Conservation (phyloP, 139 green algal genomes). For the Monoraphidium neglectum region DNA sequence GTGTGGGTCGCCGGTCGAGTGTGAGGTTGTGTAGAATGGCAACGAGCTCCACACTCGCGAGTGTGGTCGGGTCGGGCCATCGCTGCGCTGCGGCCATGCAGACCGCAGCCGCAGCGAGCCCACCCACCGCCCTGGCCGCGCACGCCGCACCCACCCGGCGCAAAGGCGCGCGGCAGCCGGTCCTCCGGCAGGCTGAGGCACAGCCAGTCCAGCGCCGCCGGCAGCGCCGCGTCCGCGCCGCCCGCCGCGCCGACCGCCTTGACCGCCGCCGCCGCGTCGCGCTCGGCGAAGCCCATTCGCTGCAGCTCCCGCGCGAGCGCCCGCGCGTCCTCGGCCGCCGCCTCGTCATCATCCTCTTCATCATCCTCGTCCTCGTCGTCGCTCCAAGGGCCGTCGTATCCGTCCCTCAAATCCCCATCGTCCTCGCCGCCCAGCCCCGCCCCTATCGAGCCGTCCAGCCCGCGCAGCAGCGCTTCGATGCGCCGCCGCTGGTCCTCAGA, state of each 20-base stretch:
- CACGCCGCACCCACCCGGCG: slow-evolving; percentile 35
- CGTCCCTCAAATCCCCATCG: neutral
- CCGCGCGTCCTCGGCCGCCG: neutral
- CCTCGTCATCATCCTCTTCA: neutral
- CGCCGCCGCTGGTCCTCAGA: slow-evolving; percentile 41
- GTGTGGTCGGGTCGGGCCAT: too few species aligned
- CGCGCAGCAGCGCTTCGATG: slow-evolving; percentile 44
- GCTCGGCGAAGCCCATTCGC: slow-evolving; percentile 56
- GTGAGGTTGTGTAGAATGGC: too few species aligned
- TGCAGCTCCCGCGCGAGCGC: slow-evolving; percentile 39
- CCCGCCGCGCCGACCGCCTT: slow-evolving; percentile 24
- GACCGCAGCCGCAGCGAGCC: too few species aligned
- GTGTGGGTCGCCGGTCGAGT: too few species aligned
- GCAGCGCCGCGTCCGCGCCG: slow-evolving; percentile 16
- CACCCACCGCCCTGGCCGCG: too few species aligned
- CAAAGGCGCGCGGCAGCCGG: slow-evolving; percentile 64
- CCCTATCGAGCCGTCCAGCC: neutral
- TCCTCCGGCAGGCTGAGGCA: slow-evolving; percentile 65
- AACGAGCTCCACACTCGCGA: too few species aligned
- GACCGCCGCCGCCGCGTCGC: slow-evolving; percentile 44
- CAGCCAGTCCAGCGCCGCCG: slow-evolving; percentile 75
- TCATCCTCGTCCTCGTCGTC: neutral
- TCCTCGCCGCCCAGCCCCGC: neutral
- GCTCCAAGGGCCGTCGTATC: neutral
- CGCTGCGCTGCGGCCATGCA: too few species aligned